Evolutionary conservation across 306 rosid species (phyloP), one percentile per base, ranked within the genome.

Genomic region (Medicago ruthenica): DNA sequence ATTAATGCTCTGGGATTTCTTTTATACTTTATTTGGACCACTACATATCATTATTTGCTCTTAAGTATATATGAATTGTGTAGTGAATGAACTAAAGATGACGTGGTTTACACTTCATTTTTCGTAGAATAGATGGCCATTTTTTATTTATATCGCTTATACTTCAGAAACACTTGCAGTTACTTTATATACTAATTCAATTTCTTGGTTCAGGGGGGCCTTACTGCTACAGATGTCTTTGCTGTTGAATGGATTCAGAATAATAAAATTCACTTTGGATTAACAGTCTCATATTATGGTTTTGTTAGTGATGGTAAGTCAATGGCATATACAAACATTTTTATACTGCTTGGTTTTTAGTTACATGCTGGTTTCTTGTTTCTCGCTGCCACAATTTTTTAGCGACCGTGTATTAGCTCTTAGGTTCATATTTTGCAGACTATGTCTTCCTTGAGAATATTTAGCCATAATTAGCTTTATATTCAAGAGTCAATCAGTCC

Each of bases 171-270:
- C 37, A 17, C 44, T 67, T 58, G 71, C 44, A 63, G 65, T 70
- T 48, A 68, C 44, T 40, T 77, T 14, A 51, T 58, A 47, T 67
- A 50, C 74, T 67, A 58, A 50, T 72, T 74, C 27, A 47, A 80
- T 86, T 89, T 78, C 61, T 74, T 80, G 66, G 80, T 83, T 77
- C 96, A 95, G 99, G 99, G 99, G 61, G 99, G 99, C 48, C 97
- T 95, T 79, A 90, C 97, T 22, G 97, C 99, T 63, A 90, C 99
- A 17, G 99, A 95, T 82, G 99, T 95, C 86, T 95, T 95, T 86
- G 97, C 96, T 42, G 96, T 95, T 45, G 91, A 90, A 80, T 95
- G 99, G 99, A 88, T 90, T 80, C 92, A 89, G 84, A 86, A 91
- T 8, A 93, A 92, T 79, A 83, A 87, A 80, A 79, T 87, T 81